These are phyloP conservation scores for Hygrocybe punicea DNA, from an alignment of 768 basidiomycete genomes.

Conservation along the genomic window DNA sequence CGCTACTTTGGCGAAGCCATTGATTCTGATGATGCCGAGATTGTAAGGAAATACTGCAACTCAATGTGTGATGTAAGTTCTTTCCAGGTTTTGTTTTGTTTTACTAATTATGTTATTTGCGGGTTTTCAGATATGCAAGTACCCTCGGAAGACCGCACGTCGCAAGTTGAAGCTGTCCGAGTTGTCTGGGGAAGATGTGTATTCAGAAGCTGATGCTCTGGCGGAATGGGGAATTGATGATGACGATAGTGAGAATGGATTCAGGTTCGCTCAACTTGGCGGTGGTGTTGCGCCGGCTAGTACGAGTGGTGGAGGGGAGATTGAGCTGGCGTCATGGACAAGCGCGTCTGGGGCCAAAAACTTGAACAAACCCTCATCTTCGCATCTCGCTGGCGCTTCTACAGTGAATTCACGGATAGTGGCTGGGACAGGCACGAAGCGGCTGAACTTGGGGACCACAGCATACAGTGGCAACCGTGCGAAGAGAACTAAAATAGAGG, in stretches of 20 bases:
- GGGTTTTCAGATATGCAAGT: constrained; percentile 66
- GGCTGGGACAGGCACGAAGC: no score
- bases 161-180: constrained; percentile 49
- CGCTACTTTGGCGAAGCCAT: constrained; percentile 76
- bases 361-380: no score
- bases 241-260: not conserved
- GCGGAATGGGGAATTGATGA: not conserved
- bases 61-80: constrained; percentile 75
- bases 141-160: constrained; percentile 59
- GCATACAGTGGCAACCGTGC: no score
- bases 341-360: no score
- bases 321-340: no score
- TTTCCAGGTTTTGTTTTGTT: not conserved
- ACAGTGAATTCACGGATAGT: no score
- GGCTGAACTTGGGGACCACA: no score
- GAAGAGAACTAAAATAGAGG: no score
- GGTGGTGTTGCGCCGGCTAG: no score
- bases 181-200: constrained; percentile 28
- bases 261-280: no score
- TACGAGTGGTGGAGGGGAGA: no score
- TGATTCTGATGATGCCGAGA: constrained; percentile 43
- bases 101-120: not conserved
- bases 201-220: constrained; percentile 16
- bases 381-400: no score
- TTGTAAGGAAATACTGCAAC: constrained; percentile 55